phyloP scores from a whole-genome alignment of 257 asterid species.

The Ophiorrhiza pumila region DNA sequence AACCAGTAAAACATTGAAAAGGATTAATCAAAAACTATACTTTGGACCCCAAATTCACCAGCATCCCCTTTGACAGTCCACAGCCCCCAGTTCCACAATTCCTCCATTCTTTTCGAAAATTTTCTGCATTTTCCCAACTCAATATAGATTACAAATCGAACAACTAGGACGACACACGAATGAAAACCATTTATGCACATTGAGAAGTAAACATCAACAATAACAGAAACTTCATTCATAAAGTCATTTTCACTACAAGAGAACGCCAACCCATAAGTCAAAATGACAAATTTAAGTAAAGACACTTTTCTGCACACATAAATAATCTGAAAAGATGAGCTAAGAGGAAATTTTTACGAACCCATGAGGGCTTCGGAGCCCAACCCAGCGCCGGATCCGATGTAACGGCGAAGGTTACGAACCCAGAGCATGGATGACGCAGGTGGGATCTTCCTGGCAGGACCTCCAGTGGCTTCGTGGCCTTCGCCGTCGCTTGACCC shows the following conservation, averaged over 20 bases:
- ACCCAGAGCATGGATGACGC: slow-evolving; percentile 99
- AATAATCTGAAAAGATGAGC: not conserved
- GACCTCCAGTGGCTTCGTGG: slow-evolving; percentile 44
- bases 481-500: slow-evolving; percentile 80
- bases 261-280: not conserved
- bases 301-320: not conserved
- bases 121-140: not conserved
- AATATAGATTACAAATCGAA: not conserved
- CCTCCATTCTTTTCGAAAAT: not conserved
- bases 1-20: not conserved
- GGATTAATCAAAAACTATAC: not conserved
- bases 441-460: slow-evolving; percentile 68
- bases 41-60: not conserved
- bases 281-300: not conserved
- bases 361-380: slow-evolving; percentile 99
- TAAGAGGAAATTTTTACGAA: slow-evolving; percentile 22
- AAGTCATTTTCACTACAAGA: not conserved
- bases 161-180: no score
- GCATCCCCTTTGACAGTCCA: not conserved
- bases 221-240: not conserved
- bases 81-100: not conserved
- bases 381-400: slow-evolving; percentile 98
- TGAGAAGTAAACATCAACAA: not conserved
- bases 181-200: not conserved
- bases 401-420: slow-evolving; percentile 92